These are phyloP conservation scores for Xerocomus potaroensis DNA, from an alignment of 768 basidiomycete genomes.

Conservation along the genomic window DNA sequence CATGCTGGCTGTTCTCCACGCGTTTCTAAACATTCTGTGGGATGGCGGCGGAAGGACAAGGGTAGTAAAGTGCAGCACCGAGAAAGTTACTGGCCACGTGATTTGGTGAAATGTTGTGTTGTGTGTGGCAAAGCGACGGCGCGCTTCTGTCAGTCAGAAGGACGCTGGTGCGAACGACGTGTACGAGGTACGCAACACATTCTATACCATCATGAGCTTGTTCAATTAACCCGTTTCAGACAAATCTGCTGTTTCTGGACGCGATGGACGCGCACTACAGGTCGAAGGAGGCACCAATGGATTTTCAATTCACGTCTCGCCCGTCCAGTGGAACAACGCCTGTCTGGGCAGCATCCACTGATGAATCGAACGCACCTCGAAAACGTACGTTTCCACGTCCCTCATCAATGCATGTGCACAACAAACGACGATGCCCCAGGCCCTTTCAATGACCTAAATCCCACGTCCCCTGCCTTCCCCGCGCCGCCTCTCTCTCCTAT, in stretches of 20 bases:
- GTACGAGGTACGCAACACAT: constrained; percentile 13
- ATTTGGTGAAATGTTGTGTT: too few species aligned
- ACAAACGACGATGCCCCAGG: constrained; percentile 36
- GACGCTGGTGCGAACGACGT: constrained; percentile 1
- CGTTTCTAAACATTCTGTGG: constrained; percentile 27
- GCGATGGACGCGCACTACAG: constrained; percentile 34
- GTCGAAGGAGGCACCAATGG: constrained; percentile 84
- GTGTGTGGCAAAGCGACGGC: constrained; percentile 10
- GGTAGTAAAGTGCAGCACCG: too few species aligned
- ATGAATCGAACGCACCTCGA: constrained; percentile 51
- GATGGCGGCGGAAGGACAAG: neutral
- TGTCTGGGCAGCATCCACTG: constrained; percentile 47
- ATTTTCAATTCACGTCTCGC: constrained; percentile 79
- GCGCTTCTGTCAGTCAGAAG: constrained; percentile 12
- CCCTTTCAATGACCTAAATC: constrained; percentile 41
- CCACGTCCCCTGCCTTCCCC: constrained; percentile 33
- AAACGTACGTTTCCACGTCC: constrained; percentile 59
- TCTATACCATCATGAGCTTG: neutral
- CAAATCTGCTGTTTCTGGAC: neutral
- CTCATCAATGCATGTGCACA: constrained; percentile 7
- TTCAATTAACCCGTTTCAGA: neutral
- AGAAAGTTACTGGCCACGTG: constrained; percentile 23
- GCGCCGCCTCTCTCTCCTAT: constrained; percentile 39
- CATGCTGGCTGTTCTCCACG: constrained; percentile 21
- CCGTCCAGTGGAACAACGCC: constrained; percentile 48